phyloP scores from a whole-genome alignment of 768 basidiomycete genomes.

The Cantharellus anzutake region DNA sequence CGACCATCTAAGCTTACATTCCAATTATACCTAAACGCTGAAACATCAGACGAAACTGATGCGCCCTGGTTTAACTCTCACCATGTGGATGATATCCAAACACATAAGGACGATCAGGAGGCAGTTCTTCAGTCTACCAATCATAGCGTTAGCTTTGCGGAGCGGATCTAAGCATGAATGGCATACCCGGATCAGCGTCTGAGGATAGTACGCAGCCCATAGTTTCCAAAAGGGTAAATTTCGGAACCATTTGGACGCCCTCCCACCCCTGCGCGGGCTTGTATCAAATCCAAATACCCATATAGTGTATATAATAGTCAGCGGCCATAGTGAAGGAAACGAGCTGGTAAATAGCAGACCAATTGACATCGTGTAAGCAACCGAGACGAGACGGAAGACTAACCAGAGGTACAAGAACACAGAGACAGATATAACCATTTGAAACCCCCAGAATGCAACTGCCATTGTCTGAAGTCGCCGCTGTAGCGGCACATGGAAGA shows the following conservation, averaged over 20 bases:
- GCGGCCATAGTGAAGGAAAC: slow-evolving; percentile 74
- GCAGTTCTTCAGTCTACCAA: slow-evolving; percentile 68
- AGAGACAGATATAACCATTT: slow-evolving; percentile 46
- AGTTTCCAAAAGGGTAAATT: slow-evolving; percentile 59
- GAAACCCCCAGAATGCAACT: slow-evolving; percentile 76
- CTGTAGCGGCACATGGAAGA: slow-evolving; percentile 58
- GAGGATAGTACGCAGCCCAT: slow-evolving; percentile 80
- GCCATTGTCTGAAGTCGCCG: slow-evolving; percentile 75
- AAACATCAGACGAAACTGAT: slow-evolving; percentile 5
- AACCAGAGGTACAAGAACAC: slow-evolving; percentile 71
- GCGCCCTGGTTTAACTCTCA: slow-evolving; percentile 16
- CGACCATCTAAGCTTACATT: slow-evolving; percentile 39
- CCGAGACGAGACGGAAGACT: slow-evolving; percentile 15
- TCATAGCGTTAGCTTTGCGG: slow-evolving; percentile 11
- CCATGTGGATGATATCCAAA: slow-evolving; percentile 99
- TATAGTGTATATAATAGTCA: slow-evolving; percentile 52
- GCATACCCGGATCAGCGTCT: slow-evolving; percentile 26
- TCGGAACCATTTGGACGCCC: slow-evolving; percentile 59
- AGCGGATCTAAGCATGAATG: neutral
- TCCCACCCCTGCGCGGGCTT: slow-evolving; percentile 52
- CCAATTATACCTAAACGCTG: slow-evolving; percentile 69
- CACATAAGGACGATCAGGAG: slow-evolving; percentile 80
- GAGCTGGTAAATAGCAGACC: slow-evolving; percentile 32
- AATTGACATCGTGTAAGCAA: neutral
- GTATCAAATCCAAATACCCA: slow-evolving; percentile 64